Percentiles rank a stretch among this genome's conserved stretches.
phyloP scores from a whole-genome alignment of 2,329 filamentous ascomycete species.

The Spiromastix sp. region DNA sequence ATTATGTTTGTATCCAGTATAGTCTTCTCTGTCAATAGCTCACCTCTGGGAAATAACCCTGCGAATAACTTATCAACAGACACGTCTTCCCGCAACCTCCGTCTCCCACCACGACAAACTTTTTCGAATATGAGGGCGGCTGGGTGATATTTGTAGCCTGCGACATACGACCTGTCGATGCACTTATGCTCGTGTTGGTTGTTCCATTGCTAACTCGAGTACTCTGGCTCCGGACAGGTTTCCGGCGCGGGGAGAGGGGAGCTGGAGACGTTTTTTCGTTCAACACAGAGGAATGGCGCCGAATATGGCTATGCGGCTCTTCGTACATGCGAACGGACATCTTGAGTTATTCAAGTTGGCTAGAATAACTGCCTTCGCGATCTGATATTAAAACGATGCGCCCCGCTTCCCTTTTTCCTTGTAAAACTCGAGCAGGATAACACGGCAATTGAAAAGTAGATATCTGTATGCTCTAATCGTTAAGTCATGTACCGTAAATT shows the following conservation, averaged over 20 bases:
- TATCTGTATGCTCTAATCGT: too few species aligned
- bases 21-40: slow-evolving; percentile 15
- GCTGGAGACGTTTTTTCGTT: slow-evolving; percentile 26
- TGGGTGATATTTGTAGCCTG: slow-evolving; percentile 79
- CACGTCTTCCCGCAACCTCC: slow-evolving; percentile 98
- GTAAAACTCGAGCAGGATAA: too few species aligned
- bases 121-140: slow-evolving; percentile 90
- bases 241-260: slow-evolving; percentile 33
- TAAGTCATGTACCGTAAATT: too few species aligned
- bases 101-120: slow-evolving; percentile 97
- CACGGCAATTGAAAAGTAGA: too few species aligned
- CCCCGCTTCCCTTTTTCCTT: too few species aligned
- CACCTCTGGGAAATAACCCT: slow-evolving; percentile 98
- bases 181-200: slow-evolving; percentile 73
- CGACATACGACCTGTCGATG: slow-evolving; percentile 61
- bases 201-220: slow-evolving; percentile 77
- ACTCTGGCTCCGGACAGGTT: slow-evolving; percentile 43
- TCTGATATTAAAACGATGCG: too few species aligned
- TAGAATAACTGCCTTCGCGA: too few species aligned
- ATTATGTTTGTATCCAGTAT: neutral
- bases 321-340: slow-evolving; percentile 12
- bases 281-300: slow-evolving; percentile 44
- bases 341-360: too few species aligned
- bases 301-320: slow-evolving; percentile 41
- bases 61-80: slow-evolving; percentile 94